Conservation (phyloP, 345 rosid species). For the Balakata baccata region DNA sequence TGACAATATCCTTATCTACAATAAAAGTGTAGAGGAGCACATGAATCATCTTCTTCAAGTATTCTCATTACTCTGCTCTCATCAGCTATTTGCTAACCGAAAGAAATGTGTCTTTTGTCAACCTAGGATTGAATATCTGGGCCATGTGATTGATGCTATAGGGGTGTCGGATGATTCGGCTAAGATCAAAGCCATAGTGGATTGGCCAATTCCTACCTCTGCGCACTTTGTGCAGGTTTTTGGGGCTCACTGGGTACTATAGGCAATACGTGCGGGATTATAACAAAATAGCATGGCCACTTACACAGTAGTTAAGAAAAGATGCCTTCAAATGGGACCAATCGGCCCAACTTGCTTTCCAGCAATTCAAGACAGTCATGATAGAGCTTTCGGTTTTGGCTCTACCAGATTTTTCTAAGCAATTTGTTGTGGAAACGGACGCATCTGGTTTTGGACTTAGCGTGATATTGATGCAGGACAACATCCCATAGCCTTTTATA, state of each 20-base stretch:
- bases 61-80: no score
- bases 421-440: not conserved
- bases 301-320: not conserved
- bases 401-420: not conserved
- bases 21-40: no score
- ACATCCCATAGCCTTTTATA: not conserved
- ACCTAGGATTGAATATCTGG: no score
- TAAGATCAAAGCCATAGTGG: not conserved
- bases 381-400: not conserved
- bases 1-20: no score
- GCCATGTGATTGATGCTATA: no score
- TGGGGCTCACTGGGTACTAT: no score
- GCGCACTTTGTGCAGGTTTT: not conserved
- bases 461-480: not conserved
- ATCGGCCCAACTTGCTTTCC: not conserved
- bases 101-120: no score
- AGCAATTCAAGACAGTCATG: not conserved
- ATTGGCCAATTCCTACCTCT: not conserved
- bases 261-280: not conserved
- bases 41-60: no score
- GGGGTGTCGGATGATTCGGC: no score
- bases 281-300: not conserved
- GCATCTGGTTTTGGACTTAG: not conserved
- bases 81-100: no score
- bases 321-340: not conserved